Evolutionary conservation across 208 protist species (phyloP).

Genomic region (Vickermania ingenoplastis): DNA sequence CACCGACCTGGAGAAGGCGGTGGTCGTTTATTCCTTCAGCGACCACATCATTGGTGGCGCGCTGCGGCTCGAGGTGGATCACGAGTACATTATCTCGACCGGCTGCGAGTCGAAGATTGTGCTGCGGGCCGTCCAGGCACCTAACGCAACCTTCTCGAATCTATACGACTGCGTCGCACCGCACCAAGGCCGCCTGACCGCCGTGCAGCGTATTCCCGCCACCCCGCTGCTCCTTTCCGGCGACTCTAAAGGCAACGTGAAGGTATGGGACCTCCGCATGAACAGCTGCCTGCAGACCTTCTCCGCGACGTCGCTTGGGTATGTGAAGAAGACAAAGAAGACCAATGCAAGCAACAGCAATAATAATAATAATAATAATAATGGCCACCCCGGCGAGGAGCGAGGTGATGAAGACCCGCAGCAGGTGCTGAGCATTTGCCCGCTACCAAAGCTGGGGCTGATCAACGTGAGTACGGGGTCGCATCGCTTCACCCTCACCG

Average conservation of each 20-base stretch:
- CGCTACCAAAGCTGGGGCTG: constrained; percentile 11
- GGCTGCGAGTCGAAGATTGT: constrained; percentile 40
- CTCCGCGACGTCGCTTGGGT: not conserved
- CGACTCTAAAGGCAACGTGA: constrained; percentile 31
- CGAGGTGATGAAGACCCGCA: not conserved
- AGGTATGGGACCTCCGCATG: constrained; percentile 57
- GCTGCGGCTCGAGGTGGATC: constrained; percentile 17
- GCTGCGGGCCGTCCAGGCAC: constrained; percentile 20
- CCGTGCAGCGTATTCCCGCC: constrained; percentile 15
- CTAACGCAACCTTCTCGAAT: constrained; percentile 13
- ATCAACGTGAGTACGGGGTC: constrained; percentile 18
- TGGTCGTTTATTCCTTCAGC: constrained; percentile 26
- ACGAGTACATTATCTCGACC: constrained; percentile 30
- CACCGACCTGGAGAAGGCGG: constrained; percentile 29
- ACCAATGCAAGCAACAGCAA: not conserved
- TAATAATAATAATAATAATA: not conserved
- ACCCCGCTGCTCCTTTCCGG: constrained; percentile 30
- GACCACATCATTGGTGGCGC: constrained; percentile 40
- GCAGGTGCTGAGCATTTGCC: constrained; percentile 19
- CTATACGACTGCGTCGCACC: constrained; percentile 29
- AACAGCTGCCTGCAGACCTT: constrained; percentile 31
- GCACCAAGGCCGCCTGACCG: constrained; percentile 26
- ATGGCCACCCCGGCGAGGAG: not conserved
- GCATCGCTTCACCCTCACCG: constrained; percentile 19
- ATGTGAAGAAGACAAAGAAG: not conserved